phyloP scores from a whole-genome alignment of 78 protist genomes.

The Polysphondylium violaceum region DNA sequence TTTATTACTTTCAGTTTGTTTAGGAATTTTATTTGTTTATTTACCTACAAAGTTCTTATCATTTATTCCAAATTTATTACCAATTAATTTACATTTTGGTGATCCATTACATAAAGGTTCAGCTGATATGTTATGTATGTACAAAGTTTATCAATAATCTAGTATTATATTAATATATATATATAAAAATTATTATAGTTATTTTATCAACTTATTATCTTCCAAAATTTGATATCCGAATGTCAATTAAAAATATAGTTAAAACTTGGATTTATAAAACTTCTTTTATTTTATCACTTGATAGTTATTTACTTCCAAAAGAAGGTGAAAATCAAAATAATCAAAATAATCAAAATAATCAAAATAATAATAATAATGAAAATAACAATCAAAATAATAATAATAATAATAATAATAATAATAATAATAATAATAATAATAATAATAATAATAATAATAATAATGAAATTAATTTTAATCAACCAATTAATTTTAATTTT shows the following conservation, averaged over 20 bases:
- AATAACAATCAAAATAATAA: neutral
- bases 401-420: too few species aligned
- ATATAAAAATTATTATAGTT: slow-evolving; percentile 13
- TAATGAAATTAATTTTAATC: neutral
- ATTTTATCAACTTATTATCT: slow-evolving; percentile 29
- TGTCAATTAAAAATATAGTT: slow-evolving; percentile 13
- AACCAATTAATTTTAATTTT: slow-evolving; percentile 36
- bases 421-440: neutral
- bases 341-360: neutral
- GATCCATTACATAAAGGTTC: slow-evolving; percentile 17
- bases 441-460: neutral
- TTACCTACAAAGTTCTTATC: slow-evolving; percentile 42
- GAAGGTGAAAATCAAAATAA: neutral
- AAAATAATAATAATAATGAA: slow-evolving; percentile 22
- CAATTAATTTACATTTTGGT: slow-evolving; percentile 23
- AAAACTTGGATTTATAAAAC: slow-evolving; percentile 1
- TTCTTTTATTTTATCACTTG: slow-evolving; percentile 7
- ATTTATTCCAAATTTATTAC: slow-evolving; percentile 33
- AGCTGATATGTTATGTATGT: slow-evolving; percentile 34
- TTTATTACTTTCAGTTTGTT: too few species aligned
- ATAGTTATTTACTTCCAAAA: slow-evolving; percentile 40
- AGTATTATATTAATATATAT: neutral
- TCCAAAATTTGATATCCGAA: slow-evolving; percentile 41
- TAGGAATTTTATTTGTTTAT: slow-evolving; percentile 23
- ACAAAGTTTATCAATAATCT: neutral